Conservation (phyloP, 2,329 filamentous ascomycete species). For the Phialophora chinensis region DNA sequence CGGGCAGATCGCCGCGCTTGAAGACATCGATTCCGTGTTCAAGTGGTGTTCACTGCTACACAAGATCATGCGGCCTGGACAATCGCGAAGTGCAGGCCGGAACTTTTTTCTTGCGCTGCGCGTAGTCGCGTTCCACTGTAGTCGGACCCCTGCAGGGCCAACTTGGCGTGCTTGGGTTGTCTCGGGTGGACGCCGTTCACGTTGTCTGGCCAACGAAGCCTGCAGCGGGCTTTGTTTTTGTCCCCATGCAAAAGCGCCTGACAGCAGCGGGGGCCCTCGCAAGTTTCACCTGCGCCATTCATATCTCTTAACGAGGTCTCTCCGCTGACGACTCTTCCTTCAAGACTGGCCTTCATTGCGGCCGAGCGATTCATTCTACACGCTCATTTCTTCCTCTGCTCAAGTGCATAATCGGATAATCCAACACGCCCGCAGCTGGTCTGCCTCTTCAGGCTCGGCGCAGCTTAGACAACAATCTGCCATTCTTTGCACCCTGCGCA, state of each 20-base stretch:
- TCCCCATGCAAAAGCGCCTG: background rate
- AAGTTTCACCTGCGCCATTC: slow-evolving; percentile 17
- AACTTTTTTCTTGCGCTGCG: slow-evolving; percentile 16
- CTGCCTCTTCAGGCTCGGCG: slow-evolving; percentile 33
- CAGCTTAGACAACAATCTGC: slow-evolving; percentile 19
- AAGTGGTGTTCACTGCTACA: background rate
- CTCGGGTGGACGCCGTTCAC: background rate
- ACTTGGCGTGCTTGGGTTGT: background rate
- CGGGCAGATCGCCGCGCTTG: slow-evolving; percentile 32
- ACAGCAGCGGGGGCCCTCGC: slow-evolving; percentile 8
- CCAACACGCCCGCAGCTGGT: slow-evolving; percentile 33
- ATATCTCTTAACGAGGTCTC: slow-evolving; percentile 13
- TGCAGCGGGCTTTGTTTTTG: slow-evolving; percentile 15
- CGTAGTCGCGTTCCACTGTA: slow-evolving; percentile 16
- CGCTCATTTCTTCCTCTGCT: slow-evolving; percentile 16
- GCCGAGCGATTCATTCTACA: slow-evolving; percentile 19
- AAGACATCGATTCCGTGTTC: slow-evolving; percentile 29
- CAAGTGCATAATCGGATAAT: background rate
- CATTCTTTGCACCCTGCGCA: slow-evolving; percentile 28
- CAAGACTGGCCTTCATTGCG: slow-evolving; percentile 26
- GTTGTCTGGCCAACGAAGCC: slow-evolving; percentile 13
- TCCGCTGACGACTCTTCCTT: slow-evolving; percentile 22
- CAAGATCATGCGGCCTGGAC: background rate
- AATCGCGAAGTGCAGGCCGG: background rate
- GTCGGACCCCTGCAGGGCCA: background rate